Evolutionary conservation across 768 basidiomycete species (phyloP).

Genomic region (Scleroderma bovista): DNA sequence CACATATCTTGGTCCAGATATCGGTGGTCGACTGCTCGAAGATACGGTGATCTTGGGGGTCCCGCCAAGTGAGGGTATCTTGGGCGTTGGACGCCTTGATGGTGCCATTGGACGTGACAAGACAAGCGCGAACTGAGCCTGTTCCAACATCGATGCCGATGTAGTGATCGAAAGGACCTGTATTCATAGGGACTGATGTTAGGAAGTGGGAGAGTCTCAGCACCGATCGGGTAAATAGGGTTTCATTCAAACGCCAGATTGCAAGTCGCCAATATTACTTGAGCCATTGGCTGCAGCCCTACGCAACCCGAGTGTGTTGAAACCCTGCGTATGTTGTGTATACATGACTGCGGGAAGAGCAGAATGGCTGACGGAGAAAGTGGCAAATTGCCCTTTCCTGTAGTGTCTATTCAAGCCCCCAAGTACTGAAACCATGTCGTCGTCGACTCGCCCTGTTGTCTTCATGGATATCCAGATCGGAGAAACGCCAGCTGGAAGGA

Average conservation of each 20-base stretch:
- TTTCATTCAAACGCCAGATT: too few species aligned
- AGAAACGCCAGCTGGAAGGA: constrained; percentile 88
- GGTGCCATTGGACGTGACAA: constrained; percentile 64
- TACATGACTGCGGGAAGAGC: too few species aligned
- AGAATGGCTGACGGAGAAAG: too few species aligned
- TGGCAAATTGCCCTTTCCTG: too few species aligned
- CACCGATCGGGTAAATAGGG: too few species aligned
- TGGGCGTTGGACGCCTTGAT: constrained; percentile 76
- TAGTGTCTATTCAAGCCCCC: too few species aligned
- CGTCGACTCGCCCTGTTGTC: constrained; percentile 72
- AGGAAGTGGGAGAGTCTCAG: neutral
- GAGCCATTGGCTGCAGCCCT: too few species aligned
- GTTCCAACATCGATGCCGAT: constrained; percentile 87
- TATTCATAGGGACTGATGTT: neutral
- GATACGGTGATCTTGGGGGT: constrained; percentile 79
- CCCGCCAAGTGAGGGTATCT: constrained; percentile 81
- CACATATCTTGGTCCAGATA: constrained; percentile 74
- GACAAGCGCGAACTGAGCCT: constrained; percentile 84
- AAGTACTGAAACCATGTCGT: constrained; percentile 36
- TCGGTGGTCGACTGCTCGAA: constrained; percentile 94
- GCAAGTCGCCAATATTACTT: too few species aligned
- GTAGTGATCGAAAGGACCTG: constrained; percentile 39
- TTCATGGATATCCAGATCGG: constrained; percentile 98
- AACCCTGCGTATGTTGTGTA: too few species aligned
- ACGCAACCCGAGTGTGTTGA: too few species aligned